A percentile compares a stretch with the other conserved stretches of the same genome.
Conservation (phyloP, 192 early-diverging fungal species). For the Thoreauomyces humboldtii region DNA sequence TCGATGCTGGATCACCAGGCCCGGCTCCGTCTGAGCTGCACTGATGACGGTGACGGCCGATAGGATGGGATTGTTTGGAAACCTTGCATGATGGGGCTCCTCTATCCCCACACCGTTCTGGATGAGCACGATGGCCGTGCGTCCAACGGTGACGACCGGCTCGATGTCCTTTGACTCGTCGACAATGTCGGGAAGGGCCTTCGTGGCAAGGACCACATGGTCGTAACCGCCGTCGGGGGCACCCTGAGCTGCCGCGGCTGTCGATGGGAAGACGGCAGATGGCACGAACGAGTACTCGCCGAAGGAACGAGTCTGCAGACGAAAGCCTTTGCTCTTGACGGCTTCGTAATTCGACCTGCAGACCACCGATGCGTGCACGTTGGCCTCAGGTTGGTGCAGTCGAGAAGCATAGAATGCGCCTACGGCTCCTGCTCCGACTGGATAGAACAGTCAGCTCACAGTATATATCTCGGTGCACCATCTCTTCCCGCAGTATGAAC, state of each 20-base stretch:
- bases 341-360: slow-evolving; percentile 33
- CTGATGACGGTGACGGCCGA: slow-evolving; percentile 22
- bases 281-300: slow-evolving; percentile 26
- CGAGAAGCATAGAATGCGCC: slow-evolving; percentile 29
- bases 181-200: slow-evolving; percentile 22
- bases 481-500: too few species aligned
- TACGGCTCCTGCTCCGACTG: slow-evolving; percentile 30
- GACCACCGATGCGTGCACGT: slow-evolving; percentile 22
- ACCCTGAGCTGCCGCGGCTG: slow-evolving; percentile 12
- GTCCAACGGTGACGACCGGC: slow-evolving; percentile 17
- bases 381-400: slow-evolving; percentile 18
- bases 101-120: slow-evolving; percentile 40
- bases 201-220: slow-evolving; percentile 31
- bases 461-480: too few species aligned
- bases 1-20: slow-evolving; percentile 17
- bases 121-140: slow-evolving; percentile 22
- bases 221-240: neutral
- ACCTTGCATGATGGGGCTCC: slow-evolving; percentile 1
- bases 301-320: slow-evolving; percentile 16
- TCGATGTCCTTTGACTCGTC: slow-evolving; percentile 17
- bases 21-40: slow-evolving; percentile 22
- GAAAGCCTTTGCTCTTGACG: slow-evolving; percentile 15
- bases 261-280: slow-evolving; percentile 13
- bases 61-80: slow-evolving; percentile 13
- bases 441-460: too few species aligned